Base-by-base conservation (phyloP, 805 yeast genomes). In the Scheffersomyces amazonensis region DNA sequence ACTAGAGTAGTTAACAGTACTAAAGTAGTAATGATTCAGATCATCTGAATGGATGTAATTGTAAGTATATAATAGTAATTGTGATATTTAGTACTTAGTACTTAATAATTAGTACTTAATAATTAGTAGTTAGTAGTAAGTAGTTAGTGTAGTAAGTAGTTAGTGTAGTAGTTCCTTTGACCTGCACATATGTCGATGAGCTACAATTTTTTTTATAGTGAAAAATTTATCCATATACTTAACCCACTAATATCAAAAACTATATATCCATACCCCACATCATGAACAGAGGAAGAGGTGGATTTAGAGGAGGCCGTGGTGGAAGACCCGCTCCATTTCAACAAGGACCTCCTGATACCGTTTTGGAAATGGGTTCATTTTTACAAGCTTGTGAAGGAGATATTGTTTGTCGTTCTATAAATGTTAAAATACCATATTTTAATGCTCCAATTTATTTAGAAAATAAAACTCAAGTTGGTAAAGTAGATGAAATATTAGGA, bases 381-480 rank as follows among this genome's bases (percentile, higher is more conserved):
- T 52, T 87, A 61, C 96, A 90, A 61, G 76, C 93, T 11, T 89
- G 96, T 64, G 99, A 93, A 67, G 96, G 96, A 42, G 99, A 93
- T 59, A 86, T 93, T 59, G 96, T 93, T 40, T 93, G 98, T 72
- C 87, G 90, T 58, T 89, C 97, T 34, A 86, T 87, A 56, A 93
- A 93, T 64, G 81, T 88, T 41, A 91, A 91, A 73, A 75, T 93
- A 52, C 99, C 99, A 56, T 93, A 91, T 66, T 93, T 93, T 78
- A 93, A 93, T 69, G 99, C 99, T 19, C 99, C 99, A 61, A 90
- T 93, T 54, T 93, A 84, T 64, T 76, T 93, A 52, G 98, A 93
- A 64, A 91, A 93, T 76, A 93, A 93, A 68, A 84, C 96, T 18
- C 93, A 85, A 60, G 82, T 93, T 34, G 99, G 99, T 55, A 93